Evolutionary conservation across 352 stramenopile species (phyloP).

Genomic region (Phytophthora ohioensis): DNA sequence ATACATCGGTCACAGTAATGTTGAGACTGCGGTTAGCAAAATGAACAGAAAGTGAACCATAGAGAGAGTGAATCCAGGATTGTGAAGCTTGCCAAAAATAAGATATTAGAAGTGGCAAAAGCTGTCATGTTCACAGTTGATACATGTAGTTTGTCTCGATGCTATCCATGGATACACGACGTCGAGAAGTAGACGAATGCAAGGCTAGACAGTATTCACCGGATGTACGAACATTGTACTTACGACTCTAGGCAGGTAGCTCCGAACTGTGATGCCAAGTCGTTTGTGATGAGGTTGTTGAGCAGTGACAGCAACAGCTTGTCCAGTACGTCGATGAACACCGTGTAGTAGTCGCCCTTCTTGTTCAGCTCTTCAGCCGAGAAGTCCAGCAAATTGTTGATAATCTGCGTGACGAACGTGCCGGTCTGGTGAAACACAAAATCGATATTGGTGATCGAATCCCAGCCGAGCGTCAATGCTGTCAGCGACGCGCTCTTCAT

Average conservation of each 20-base stretch:
- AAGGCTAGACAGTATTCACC: conserved; percentile 1
- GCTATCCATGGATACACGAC: background rate
- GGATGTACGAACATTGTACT: background rate
- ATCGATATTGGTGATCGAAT: conserved; percentile 61
- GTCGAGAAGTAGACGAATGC: background rate
- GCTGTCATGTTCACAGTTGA: conserved; percentile 5
- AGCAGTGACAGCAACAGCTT: conserved; percentile 55
- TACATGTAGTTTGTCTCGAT: too few species aligned
- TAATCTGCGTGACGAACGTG: conserved; percentile 53
- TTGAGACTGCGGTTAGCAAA: conserved; percentile 30
- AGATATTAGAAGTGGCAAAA: conserved; percentile 31
- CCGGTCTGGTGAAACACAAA: conserved; percentile 55
- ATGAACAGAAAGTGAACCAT: conserved; percentile 17
- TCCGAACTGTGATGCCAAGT: conserved; percentile 52
- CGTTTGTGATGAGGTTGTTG: conserved; percentile 57
- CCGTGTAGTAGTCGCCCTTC: conserved; percentile 68
- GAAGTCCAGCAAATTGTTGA: conserved; percentile 58
- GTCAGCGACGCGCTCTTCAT: conserved; percentile 47
- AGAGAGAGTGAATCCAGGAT: conserved; percentile 7
- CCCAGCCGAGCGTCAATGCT: conserved; percentile 45
- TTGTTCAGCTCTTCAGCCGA: conserved; percentile 66
- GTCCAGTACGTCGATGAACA: conserved; percentile 48
- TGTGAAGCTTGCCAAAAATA: conserved; percentile 34
- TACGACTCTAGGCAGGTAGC: conserved; percentile 51
- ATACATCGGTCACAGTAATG: conserved; percentile 22